Evolutionary conservation across 2,329 filamentous ascomycete genomes (phyloP).

Genomic region (Venturia pyrina): DNA sequence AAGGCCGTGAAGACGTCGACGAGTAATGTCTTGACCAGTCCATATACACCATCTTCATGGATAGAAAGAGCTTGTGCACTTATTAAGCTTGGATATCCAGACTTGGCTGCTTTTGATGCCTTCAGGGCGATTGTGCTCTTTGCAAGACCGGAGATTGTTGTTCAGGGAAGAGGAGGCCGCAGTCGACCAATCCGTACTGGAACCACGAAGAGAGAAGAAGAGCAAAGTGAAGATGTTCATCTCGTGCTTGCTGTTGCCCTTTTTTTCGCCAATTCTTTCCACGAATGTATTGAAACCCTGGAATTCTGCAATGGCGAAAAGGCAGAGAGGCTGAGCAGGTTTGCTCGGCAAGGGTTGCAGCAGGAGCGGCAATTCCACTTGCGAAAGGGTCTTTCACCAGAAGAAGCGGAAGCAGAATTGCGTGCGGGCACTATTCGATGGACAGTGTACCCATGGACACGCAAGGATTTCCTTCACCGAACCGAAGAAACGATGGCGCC

Average conservation of each 20-base stretch:
- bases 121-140: neutral
- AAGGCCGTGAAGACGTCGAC: neutral
- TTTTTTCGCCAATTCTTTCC: neutral
- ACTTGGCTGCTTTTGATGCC: neutral
- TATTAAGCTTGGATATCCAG: neutral
- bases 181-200: neutral
- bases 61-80: neutral
- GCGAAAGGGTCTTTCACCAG: neutral
- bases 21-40: neutral
- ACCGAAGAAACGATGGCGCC: neutral
- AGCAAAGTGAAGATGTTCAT: neutral
- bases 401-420: neutral
- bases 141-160: neutral
- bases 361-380: neutral
- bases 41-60: neutral
- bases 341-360: neutral
- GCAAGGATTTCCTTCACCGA: neutral
- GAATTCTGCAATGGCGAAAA: neutral
- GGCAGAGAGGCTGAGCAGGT: neutral
- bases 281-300: neutral
- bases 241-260: neutral
- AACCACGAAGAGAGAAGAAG: neutral
- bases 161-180: neutral
- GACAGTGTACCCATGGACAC: neutral
- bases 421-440: neutral